Conservation (phyloP, 2,329 filamentous ascomycete species). For the Tolypocladium ovalisporum region DNA sequence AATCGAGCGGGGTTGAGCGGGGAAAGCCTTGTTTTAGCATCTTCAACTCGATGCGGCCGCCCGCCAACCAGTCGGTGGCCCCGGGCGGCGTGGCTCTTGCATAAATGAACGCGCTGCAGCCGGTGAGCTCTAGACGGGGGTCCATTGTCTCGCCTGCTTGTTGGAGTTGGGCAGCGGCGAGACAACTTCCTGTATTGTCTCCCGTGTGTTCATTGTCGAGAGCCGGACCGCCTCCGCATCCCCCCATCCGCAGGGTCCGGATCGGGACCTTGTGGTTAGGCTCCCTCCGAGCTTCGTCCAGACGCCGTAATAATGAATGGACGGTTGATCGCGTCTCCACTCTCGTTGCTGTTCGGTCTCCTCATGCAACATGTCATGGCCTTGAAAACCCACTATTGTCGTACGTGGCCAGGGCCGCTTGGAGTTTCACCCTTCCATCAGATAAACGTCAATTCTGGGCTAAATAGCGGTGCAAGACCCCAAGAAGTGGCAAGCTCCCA, state of each 20-base stretch:
- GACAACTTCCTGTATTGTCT: background rate
- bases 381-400: background rate
- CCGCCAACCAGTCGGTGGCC: background rate
- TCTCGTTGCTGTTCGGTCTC: background rate
- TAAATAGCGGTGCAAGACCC: background rate
- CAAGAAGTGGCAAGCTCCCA: background rate
- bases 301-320: no score
- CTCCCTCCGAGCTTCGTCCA: background rate
- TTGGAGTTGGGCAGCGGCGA: background rate
- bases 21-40: background rate
- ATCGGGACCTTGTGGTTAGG: background rate
- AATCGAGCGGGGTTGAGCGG: background rate
- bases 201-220: background rate
- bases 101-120: background rate
- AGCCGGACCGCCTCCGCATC: background rate
- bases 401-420: background rate
- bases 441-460: background rate
- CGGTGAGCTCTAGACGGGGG: background rate
- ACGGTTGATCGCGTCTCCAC: background rate
- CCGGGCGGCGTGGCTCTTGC: background rate
- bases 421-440: background rate
- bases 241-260: background rate
- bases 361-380: background rate
- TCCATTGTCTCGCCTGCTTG: background rate
- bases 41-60: background rate